Evolutionary conservation across 306 rosid genomes (phyloP).

Genomic region (Elaeagnus macrophylla): DNA sequence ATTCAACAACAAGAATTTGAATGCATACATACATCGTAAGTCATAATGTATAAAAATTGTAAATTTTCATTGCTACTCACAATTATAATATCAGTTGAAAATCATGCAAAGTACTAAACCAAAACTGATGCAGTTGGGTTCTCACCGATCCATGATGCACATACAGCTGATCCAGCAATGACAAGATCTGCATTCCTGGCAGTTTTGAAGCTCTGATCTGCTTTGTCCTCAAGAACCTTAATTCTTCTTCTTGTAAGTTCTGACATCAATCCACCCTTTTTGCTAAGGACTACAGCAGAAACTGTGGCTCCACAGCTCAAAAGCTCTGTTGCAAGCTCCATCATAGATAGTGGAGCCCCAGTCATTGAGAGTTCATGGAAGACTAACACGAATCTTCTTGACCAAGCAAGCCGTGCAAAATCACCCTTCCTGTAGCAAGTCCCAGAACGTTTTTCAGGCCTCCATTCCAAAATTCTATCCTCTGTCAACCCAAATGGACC

Average conservation of each 20-base stretch:
- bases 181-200: constrained; percentile 76
- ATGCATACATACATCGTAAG: too few species aligned
- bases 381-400: constrained; percentile 62
- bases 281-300: constrained; percentile 81
- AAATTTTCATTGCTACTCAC: not conserved
- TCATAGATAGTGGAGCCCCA: constrained; percentile 91
- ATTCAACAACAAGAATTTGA: too few species aligned
- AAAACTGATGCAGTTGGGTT: constrained; percentile 2
- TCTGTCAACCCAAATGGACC: constrained; percentile 84
- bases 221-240: constrained; percentile 81
- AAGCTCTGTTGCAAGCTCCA: constrained; percentile 86
- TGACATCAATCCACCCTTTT: constrained; percentile 82
- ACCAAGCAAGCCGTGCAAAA: constrained; percentile 63
- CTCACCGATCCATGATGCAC: constrained; percentile 96
- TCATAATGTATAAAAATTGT: not conserved
- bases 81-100: not conserved
- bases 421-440: constrained; percentile 62
- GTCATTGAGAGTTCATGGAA: constrained; percentile 96
- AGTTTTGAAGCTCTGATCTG: constrained; percentile 53
- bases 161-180: constrained; percentile 87
- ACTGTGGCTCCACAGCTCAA: constrained; percentile 80
- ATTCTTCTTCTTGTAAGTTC: constrained; percentile 71
- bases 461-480: constrained; percentile 60
- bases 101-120: not conserved
- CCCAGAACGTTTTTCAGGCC: constrained; percentile 53